Evolutionary conservation across 2,329 filamentous ascomycete genomes (phyloP), one percentile per base, ranked within the genome.

Genomic region (Aspergillus sclerotialis): DNA sequence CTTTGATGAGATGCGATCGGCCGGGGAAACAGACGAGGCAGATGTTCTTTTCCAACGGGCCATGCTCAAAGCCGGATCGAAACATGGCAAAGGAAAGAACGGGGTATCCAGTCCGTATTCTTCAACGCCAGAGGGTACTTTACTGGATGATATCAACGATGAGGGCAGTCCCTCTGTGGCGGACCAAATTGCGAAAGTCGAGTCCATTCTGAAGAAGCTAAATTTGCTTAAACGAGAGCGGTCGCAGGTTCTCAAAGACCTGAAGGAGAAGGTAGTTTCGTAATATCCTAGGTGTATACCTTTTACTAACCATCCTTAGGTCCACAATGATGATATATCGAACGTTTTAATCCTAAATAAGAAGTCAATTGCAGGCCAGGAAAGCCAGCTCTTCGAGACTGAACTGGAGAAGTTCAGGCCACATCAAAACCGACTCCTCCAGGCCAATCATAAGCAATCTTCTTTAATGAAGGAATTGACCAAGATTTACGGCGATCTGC

Each of bases 261-360:
- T 98, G 48, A 98, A 98, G 61, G 89, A 96, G 46, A 96, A 94
- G 80, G 92, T 93, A 61, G 50, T 5, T 6, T n/a, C 3, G 19
- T 11, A 8, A n/a, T 7, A 9, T 18, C 10, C 8, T 4, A 2
- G 10, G 14, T 23, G 9, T 11, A 15, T 14, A n/a, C 4, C 13
- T 18, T 11, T 12, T n/a, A 8, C 14, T 27, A 15, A 21, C 35
- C 42, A 29, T 12, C 30, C n/a, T n/a, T n/a, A 95, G 90, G 82
- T 90, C 34, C 90, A 94, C 63, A 87, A 84, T 46, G 93, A 98
- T 54, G 93, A 98, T 53, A 98, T 98, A 44, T 95, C 89, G 4
- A 92, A 94, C 54, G 89, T 96, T 9, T 72, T 98, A 40, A 98
- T 98, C 36, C 69, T 98, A 39, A 98, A 98, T 71, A 96, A 96